Conservation (phyloP, 306 rosid genomes). For the Corylus heterophylla region DNA sequence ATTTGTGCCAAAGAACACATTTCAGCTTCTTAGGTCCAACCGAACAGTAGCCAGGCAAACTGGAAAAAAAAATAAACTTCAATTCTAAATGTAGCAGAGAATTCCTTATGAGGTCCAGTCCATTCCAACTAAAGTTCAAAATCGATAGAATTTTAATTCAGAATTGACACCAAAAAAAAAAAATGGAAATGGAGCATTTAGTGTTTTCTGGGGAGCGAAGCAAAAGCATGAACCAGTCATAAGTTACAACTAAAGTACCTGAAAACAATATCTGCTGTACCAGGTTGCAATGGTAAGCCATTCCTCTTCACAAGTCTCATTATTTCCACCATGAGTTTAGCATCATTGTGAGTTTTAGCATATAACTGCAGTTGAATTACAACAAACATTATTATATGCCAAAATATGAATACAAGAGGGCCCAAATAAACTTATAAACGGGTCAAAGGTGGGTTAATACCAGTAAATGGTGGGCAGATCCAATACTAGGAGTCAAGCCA, state of each 20-base stretch:
- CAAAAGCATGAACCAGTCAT: slow-evolving; percentile 15
- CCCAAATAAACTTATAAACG: slow-evolving; percentile 14
- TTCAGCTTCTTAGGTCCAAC: too few relatives aligned
- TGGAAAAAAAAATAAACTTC: neutral
- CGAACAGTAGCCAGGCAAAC: neutral
- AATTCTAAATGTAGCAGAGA: neutral
- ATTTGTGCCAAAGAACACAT: neutral
- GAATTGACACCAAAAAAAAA: neutral
- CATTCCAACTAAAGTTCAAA: neutral
- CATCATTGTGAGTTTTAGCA: slow-evolving; percentile 71
- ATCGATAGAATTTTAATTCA: neutral
- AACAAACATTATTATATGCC: slow-evolving; percentile 22
- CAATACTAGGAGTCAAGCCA: slow-evolving; percentile 72
- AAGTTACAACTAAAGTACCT: slow-evolving; percentile 47
- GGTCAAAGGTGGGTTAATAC: slow-evolving; percentile 40
- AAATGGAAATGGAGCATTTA: neutral
- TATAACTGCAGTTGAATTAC: slow-evolving; percentile 44
- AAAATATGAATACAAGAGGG: slow-evolving; percentile 19
- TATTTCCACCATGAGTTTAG: slow-evolving; percentile 65
- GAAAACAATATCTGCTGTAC: slow-evolving; percentile 94
- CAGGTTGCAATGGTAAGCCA: slow-evolving; percentile 80
- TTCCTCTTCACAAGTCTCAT: slow-evolving; percentile 76
- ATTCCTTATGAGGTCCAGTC: neutral
- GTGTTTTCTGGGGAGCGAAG: slow-evolving; percentile 5
- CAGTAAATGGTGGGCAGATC: slow-evolving; percentile 83